Evolutionary conservation across 2,329 filamentous ascomycete genomes (phyloP).

Genomic region (Albophoma yamanashiensis): DNA sequence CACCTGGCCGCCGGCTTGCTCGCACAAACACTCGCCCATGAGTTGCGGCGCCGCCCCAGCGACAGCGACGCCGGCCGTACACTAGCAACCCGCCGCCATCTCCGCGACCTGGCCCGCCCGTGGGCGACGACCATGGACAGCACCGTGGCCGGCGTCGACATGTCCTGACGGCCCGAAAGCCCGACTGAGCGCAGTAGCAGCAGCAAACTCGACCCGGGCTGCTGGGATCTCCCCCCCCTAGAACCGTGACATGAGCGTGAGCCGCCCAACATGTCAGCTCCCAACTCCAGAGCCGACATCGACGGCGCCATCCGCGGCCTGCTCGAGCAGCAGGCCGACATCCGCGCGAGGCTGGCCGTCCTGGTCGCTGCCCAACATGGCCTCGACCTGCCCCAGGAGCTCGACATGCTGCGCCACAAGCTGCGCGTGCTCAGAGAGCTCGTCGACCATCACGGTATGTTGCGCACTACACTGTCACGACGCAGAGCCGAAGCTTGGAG

Average conservation of each 20-base stretch:
- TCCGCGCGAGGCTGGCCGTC: slow-evolving; percentile 37
- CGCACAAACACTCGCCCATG: background rate
- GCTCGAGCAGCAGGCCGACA: slow-evolving; percentile 41
- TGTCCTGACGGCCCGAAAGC: background rate
- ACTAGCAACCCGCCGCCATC: background rate
- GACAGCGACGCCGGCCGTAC: background rate
- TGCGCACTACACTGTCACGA: background rate
- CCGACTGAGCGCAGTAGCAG: background rate
- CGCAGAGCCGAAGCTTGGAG: background rate
- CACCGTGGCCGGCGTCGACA: background rate
- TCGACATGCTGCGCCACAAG: slow-evolving; percentile 46
- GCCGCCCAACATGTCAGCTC: slow-evolving; percentile 1
- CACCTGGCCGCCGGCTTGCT: background rate
- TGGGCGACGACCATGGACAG: slow-evolving; percentile 1
- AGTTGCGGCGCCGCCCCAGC: background rate
- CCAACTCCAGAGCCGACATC: slow-evolving; percentile 10
- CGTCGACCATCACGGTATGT: slow-evolving; percentile 37
- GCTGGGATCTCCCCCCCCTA: background rate
- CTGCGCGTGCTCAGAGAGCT: slow-evolving; percentile 36
- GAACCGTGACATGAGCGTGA: slow-evolving; percentile 1
- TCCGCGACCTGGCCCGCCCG: background rate
- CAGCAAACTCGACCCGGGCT: background rate
- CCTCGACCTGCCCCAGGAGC: slow-evolving; percentile 36
- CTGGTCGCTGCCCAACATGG: slow-evolving; percentile 37
- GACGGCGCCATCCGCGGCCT: slow-evolving; percentile 24